Conservation (phyloP, 192 early-diverging fungal genomes). For the Cetraspora pellucida region DNA sequence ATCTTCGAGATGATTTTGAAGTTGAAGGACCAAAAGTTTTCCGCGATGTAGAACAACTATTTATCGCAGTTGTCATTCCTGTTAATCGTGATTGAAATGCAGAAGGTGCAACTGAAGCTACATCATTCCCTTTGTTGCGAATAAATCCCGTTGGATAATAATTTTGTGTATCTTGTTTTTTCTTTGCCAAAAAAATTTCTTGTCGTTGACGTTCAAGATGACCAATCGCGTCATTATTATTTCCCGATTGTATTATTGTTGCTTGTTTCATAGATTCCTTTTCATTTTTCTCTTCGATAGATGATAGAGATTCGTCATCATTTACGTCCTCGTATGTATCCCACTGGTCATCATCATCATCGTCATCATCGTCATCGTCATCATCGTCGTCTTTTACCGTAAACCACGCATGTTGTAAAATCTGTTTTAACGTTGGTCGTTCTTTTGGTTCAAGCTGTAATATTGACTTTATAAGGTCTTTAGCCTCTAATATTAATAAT, state of each 20-base stretch:
- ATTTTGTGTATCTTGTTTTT: neutral
- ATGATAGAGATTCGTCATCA: slow-evolving; percentile 37
- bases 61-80: neutral
- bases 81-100: slow-evolving; percentile 18
- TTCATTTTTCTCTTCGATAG: slow-evolving; percentile 16
- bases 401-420: slow-evolving; percentile 71
- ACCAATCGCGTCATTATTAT: neutral
- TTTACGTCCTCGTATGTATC: slow-evolving; percentile 34
- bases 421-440: slow-evolving; percentile 64
- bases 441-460: slow-evolving; percentile 68
- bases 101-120: slow-evolving; percentile 15
- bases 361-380: slow-evolving; percentile 36
- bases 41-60: neutral
- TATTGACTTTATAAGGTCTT: slow-evolving; percentile 66
- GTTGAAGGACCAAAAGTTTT: slow-evolving; percentile 20
- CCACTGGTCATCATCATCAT: slow-evolving; percentile 36
- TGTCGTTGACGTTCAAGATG: slow-evolving; percentile 31
- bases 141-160: slow-evolving; percentile 21
- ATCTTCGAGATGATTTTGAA: slow-evolving; percentile 26
- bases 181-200: slow-evolving; percentile 26
- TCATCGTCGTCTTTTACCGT: slow-evolving; percentile 37
- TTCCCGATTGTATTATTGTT: neutral
- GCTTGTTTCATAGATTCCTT: slow-evolving; percentile 6
- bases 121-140: neutral
- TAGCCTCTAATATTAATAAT: slow-evolving; percentile 46